These are phyloP conservation scores for Aphanomyces cochlioides DNA, from an alignment of 352 stramenopile species.

Conservation along the genomic window DNA sequence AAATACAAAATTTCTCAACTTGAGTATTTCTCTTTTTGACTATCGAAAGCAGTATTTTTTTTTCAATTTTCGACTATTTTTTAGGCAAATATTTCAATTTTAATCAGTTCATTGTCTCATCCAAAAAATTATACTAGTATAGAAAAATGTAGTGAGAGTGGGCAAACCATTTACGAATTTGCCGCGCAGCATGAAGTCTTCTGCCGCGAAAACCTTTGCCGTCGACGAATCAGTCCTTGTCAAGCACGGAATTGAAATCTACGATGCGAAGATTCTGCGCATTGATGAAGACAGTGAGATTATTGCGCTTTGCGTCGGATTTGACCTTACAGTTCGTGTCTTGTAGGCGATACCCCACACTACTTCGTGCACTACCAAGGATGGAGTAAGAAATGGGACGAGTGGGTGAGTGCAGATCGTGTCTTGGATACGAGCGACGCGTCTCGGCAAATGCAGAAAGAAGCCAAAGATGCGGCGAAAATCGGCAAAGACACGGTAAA, in stretches of 20 bases:
- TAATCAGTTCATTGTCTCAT: too few relatives aligned
- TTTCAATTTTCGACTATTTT: too few relatives aligned
- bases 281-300: conserved; percentile 45
- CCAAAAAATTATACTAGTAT: too few relatives aligned
- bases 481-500: conserved; percentile 12
- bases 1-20: too few relatives aligned
- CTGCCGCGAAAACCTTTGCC: conserved; percentile 47
- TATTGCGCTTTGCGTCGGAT: neutral
- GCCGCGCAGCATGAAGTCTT: too few relatives aligned
- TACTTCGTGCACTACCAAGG: conserved; percentile 91
- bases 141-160: too few relatives aligned
- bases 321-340: neutral
- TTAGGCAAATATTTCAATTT: too few relatives aligned
- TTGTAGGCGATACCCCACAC: conserved; percentile 39
- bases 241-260: conserved; percentile 80
- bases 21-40: too few relatives aligned
- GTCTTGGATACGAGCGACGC: conserved; percentile 63
- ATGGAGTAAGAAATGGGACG: conserved; percentile 91
- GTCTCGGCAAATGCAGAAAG: conserved; percentile 54
- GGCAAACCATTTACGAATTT: too few relatives aligned
- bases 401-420: conserved; percentile 75
- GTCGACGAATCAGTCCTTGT: conserved; percentile 70
- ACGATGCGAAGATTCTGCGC: conserved; percentile 81
- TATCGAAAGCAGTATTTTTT: too few relatives aligned
- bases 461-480: conserved; percentile 36